These are phyloP conservation scores for Aspergillus ochraceus DNA, from an alignment of 2,329 filamentous ascomycete species.

Conservation along the genomic window DNA sequence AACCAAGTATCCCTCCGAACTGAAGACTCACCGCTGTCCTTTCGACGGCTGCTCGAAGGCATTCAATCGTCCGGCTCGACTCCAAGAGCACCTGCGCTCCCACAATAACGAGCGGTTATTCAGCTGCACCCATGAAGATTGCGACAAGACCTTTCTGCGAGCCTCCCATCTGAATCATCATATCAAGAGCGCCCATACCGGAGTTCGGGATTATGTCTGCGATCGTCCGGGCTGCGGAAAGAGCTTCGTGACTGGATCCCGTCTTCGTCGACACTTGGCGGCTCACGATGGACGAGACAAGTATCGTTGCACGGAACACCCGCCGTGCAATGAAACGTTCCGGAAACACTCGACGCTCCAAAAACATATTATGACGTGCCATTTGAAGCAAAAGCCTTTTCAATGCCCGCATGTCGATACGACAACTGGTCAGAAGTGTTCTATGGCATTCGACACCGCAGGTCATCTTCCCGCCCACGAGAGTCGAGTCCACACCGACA, in stretches of 20 bases:
- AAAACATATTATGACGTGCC: slow-evolving; percentile 75
- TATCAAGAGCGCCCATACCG: slow-evolving; percentile 75
- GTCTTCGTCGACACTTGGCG: slow-evolving; percentile 74
- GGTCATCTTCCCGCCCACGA: slow-evolving; percentile 71
- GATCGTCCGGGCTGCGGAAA: slow-evolving; percentile 72
- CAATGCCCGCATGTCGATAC: slow-evolving; percentile 63
- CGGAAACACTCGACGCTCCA: slow-evolving; percentile 84
- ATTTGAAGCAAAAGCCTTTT: slow-evolving; percentile 71
- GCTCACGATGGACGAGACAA: slow-evolving; percentile 76
- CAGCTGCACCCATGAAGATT: slow-evolving; percentile 67
- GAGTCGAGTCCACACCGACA: slow-evolving; percentile 66
- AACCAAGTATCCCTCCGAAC: slow-evolving; percentile 59
- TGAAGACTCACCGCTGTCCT: slow-evolving; percentile 76
- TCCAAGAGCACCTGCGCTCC: slow-evolving; percentile 77
- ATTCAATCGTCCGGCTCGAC: slow-evolving; percentile 81
- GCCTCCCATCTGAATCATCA: slow-evolving; percentile 85
- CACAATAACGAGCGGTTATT: slow-evolving; percentile 85
- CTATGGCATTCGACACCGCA: slow-evolving; percentile 70
- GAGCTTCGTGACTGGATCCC: slow-evolving; percentile 76
- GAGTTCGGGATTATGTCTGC: slow-evolving; percentile 70
- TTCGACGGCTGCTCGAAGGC: slow-evolving; percentile 74
- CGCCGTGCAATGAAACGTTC: slow-evolving; percentile 74
- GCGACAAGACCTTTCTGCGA: slow-evolving; percentile 81
- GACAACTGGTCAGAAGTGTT: slow-evolving; percentile 58
- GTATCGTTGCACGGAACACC: slow-evolving; percentile 69